phyloP scores from a whole-genome alignment of 768 basidiomycete species.

The Phlegmacium glaucopus region DNA sequence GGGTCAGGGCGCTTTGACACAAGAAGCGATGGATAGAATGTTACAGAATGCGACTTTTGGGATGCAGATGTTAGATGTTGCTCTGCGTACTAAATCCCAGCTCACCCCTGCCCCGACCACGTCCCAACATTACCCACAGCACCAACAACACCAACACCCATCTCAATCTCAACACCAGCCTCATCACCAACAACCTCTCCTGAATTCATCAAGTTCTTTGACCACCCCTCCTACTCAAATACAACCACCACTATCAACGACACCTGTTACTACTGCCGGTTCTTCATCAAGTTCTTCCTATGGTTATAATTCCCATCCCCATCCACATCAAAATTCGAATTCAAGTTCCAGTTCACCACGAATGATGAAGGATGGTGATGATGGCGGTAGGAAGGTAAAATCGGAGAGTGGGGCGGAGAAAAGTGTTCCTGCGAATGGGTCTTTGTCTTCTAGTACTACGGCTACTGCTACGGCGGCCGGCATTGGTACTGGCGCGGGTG shows the following conservation, averaged over 20 bases:
- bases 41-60: conserved; percentile 40
- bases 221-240: too few relatives aligned
- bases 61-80: conserved; percentile 46
- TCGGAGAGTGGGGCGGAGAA: background rate
- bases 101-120: too few relatives aligned
- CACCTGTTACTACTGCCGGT: conserved; percentile 1
- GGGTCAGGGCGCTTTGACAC: conserved; percentile 14
- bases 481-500: background rate
- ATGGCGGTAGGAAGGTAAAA: background rate
- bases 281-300: conserved; percentile 3
- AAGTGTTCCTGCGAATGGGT: background rate
- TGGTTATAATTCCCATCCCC: background rate
- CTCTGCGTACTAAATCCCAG: conserved; percentile 13
- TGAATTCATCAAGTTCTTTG: too few relatives aligned
- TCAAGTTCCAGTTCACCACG: background rate
- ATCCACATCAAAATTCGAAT: background rate
- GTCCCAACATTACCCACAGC: too few relatives aligned
- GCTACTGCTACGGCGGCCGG: background rate
- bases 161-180: too few relatives aligned
- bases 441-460: background rate
- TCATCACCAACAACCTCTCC: too few relatives aligned
- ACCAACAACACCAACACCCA: too few relatives aligned
- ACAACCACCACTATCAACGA: too few relatives aligned
- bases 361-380: background rate
- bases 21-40: conserved; percentile 38